Conservation (phyloP, 2,329 filamentous ascomycete genomes). For the Emydomyces testavorans region DNA sequence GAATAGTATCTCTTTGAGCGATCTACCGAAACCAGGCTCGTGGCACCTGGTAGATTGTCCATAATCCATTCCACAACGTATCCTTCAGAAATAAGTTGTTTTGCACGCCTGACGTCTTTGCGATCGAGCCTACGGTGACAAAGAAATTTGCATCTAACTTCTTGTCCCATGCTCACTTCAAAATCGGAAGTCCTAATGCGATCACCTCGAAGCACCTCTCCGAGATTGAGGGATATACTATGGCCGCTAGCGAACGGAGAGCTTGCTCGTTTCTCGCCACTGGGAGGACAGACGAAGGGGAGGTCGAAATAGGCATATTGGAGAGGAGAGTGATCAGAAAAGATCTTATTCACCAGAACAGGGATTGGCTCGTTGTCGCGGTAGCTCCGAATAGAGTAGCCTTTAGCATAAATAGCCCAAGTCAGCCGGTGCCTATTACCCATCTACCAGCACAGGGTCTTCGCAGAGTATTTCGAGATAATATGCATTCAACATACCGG, state of each 20-base stretch:
- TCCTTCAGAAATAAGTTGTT: conserved; percentile 61
- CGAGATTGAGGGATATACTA: conserved; percentile 69
- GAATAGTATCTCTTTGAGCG: conserved; percentile 80
- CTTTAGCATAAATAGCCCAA: conserved; percentile 33
- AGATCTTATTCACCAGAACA: conserved; percentile 83
- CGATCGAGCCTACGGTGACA: conserved; percentile 58
- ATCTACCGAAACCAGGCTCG: conserved; percentile 76
- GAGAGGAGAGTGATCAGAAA: conserved; percentile 79
- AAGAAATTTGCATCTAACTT: conserved; percentile 60
- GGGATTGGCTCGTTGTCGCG: conserved; percentile 64
- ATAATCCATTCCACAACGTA: conserved; percentile 92
- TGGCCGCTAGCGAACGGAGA: conserved; percentile 62
- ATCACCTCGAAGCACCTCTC: conserved; percentile 77
- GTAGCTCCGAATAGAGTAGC: conserved; percentile 75
- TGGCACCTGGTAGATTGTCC: conserved; percentile 80
- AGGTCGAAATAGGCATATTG: conserved; percentile 85
- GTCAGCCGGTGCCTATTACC: conserved; percentile 12
- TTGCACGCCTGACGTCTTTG: conserved; percentile 54
- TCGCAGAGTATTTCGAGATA: not conserved
- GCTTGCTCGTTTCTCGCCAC: conserved; percentile 53
- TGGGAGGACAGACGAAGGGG: conserved; percentile 74
- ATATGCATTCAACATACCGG: no score
- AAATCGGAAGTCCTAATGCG: conserved; percentile 77
- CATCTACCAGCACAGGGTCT: no score
- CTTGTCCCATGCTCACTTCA: conserved; percentile 63